phyloP scores from a whole-genome alignment of 106 monocot species.

The Cymbidium sinense region DNA sequence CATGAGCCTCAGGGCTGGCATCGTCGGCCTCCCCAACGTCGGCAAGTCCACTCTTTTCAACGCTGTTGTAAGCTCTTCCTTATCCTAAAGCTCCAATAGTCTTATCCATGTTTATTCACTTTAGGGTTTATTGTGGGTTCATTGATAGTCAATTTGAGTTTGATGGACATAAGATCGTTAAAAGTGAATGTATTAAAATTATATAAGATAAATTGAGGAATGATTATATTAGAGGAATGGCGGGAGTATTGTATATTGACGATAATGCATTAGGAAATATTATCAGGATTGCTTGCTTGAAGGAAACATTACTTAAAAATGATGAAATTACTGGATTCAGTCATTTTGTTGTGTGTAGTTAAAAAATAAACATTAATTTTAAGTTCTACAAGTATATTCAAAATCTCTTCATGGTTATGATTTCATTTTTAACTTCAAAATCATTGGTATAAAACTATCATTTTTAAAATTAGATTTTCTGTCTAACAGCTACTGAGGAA shows the following conservation, averaged over 20 bases:
- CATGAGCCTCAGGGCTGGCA: constrained; percentile 94
- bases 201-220: background rate
- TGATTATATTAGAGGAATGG: background rate
- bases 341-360: background rate
- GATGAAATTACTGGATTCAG: background rate
- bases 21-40: constrained; percentile 95
- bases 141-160: background rate
- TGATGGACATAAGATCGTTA: background rate
- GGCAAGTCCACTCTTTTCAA: constrained; percentile 98
- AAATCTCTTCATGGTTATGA: no score
- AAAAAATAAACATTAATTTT: background rate
- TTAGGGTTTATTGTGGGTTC: background rate
- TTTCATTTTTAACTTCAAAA: no score
- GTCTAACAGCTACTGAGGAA: no score
- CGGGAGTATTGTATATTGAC: background rate
- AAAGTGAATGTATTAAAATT: background rate
- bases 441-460: no score
- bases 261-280: background rate
- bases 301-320: background rate
- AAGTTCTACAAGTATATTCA: background rate
- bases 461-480: no score
- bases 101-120: background rate
- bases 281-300: background rate
- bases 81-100: background rate
- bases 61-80: constrained; percentile 57